Evolutionary conservation across 2,329 filamentous ascomycete genomes (phyloP), one percentile per base, ranked within the genome.

Genomic region (Aspergillus sp.): DNA sequence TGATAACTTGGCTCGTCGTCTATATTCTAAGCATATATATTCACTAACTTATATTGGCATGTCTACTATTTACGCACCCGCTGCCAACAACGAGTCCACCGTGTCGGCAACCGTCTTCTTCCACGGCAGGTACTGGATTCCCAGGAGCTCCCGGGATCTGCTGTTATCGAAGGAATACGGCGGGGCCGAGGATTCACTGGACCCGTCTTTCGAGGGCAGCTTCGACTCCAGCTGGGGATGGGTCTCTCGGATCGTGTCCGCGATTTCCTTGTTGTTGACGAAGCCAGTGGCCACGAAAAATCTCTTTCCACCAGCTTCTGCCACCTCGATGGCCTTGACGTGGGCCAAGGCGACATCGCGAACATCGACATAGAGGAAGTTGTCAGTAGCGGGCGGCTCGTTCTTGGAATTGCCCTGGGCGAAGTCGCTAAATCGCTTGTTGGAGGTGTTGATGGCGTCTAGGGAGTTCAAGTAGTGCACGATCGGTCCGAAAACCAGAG

Each of bases 391-490:
- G 0, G 77, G 72, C 7, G 85, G 73, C 28, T 73, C 71, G 2
- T 77, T 68, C 52, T 79, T 81, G 61, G 71, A 76, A 49, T 78
- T 76, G 12, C 85, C 85, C 5, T 73, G 75, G n/a, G 83, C 73
- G 44, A 86, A 67, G 50, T 83, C 75, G 6, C 78, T 71, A 45
- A 88, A 75, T 19, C 82, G 77, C 54, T 81, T 75, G 62, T 88
- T 89, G 9, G 83, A 86, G 1, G 83, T 86, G 68, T 89, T 90
- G 51, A 89, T 70, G 1, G 69, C 70, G n/a, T 80, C 76, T 0
- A 86, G 71, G 26, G 71, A 75, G 50, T 81, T 76, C 2, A 88
- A 72, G 53, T 81, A 80, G 54, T 83, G 76, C 43, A 81, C 76
- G 5, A 84, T 66, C 0, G 83, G 82, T 0, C 83, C 82, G 36